Evolutionary conservation across 1,284 basidiomycete species (phyloP), one percentile per base, ranked within the genome.

Genomic region (Tranzscheliella williamsii): DNA sequence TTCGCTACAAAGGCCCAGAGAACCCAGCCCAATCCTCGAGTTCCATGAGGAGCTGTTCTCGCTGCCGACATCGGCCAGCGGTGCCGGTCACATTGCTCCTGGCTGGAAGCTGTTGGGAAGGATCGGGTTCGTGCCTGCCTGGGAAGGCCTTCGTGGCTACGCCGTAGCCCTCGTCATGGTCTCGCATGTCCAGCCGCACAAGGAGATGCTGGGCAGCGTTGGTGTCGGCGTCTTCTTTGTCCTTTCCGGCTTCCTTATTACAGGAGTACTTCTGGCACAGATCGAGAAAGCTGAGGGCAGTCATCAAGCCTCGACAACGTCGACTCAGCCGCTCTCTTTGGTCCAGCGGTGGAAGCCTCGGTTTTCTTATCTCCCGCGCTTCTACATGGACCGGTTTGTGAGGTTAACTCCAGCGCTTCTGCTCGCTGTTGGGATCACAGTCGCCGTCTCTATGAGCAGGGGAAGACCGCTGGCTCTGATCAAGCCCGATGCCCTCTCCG

Each of bases 141-240:
- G 54, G 54, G 55, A 58, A 40, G 55, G 55, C 9, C 37, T 58
- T 4, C 20, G 55, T 17, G 55, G 55, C 8, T 6, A 46, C 13
- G 55, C 55, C 2, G 55, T 58, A 3, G 36, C 45, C 2, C 37
- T 52, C 4, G 42, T 44, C 27, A 52, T 47, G 43, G 27, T 47
- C 2, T 58, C 48, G 22, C 55, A 58, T 24, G 48, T 58, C 5
- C 29, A 46, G 5, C 34, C 36, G 11, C 21, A 32, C n/a, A 62
- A 49, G 23, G 45, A 57, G 24, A 62, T 48, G 45, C 32, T 62
- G 2, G 58, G 58, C 12, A 52, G 36, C 13, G 32, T 52, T 4
- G 58, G 58, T 24, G 58, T 62, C 7, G 47, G 30, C 5, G 41
- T 57, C 35, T 62, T 62, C 26, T 62, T 62, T 22, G 58, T 56